Evolutionary conservation across 148 eudicot species (phyloP).

Genomic region (Amaranthus hypochondriacus): DNA sequence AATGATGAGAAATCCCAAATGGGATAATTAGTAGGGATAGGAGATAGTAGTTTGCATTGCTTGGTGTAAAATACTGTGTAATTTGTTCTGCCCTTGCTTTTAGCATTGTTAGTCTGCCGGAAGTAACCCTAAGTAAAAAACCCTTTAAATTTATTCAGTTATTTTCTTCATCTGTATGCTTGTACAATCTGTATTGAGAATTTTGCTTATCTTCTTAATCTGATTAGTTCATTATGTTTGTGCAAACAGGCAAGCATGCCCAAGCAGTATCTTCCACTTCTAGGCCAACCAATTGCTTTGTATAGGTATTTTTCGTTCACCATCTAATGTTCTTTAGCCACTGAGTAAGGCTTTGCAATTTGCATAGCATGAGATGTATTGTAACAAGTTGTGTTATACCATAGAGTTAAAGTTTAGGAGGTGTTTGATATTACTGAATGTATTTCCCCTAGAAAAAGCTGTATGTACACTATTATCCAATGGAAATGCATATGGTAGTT

Average conservation of each 20-base stretch:
- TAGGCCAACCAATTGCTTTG: constrained; percentile 90
- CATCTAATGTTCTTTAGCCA: constrained; percentile 10
- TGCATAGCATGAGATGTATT: not conserved
- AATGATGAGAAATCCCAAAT: too few relatives aligned
- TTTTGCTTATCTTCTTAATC: constrained; percentile 13
- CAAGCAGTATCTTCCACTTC: constrained; percentile 96
- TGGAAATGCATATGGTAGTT: not conserved
- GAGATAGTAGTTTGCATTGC: too few relatives aligned
- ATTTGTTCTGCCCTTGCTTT: not conserved
- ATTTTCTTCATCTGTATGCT: not conserved
- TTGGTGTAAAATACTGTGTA: not conserved
- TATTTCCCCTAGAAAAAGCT: not conserved
- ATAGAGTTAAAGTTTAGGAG: not conserved
- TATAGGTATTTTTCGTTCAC: constrained; percentile 54
- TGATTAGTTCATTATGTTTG: constrained; percentile 36
- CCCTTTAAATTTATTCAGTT: not conserved
- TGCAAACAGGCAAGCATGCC: constrained; percentile 91
- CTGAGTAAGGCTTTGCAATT: not conserved
- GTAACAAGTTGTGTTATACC: not conserved
- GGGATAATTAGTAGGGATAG: too few relatives aligned
- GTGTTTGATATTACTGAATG: not conserved
- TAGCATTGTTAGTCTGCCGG: too few relatives aligned
- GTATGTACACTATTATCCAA: not conserved
- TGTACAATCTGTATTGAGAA: not conserved
- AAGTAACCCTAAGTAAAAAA: too few relatives aligned